Percentiles rank a stretch among this genome's conserved stretches.
Evolutionary conservation across 805 yeast genomes (phyloP).

Genomic region (Jamesozyma hellenica): DNA sequence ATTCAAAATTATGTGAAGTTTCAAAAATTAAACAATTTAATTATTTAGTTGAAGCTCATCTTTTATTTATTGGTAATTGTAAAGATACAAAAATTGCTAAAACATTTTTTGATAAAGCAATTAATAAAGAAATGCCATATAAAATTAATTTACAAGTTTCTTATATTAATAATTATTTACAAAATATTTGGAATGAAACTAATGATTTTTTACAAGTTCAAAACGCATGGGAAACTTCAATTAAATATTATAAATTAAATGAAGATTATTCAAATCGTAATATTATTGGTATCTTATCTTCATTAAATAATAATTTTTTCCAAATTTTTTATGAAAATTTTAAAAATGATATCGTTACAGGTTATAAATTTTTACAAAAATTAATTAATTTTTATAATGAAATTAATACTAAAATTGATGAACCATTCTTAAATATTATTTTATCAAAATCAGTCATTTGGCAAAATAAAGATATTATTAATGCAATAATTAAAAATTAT

Average conservation of each 20-base stretch:
- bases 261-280: constrained; percentile 1
- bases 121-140: constrained; percentile 59
- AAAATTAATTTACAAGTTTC: constrained; percentile 57
- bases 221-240: constrained; percentile 42
- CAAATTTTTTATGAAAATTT: constrained; percentile 49
- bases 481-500: constrained; percentile 49
- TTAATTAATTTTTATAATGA: constrained; percentile 41
- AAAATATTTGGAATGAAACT: constrained; percentile 45
- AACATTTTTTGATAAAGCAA: constrained; percentile 60
- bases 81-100: constrained; percentile 57
- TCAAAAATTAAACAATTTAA: constrained; percentile 14
- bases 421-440: constrained; percentile 64
- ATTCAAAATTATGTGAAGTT: constrained; percentile 42
- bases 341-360: constrained; percentile 37
- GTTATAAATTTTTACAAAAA: constrained; percentile 43
- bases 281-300: constrained; percentile 56
- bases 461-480: constrained; percentile 50
- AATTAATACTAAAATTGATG: constrained; percentile 46
- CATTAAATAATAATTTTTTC: constrained; percentile 56
- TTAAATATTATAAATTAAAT: background rate
- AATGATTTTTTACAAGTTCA: constrained; percentile 45
- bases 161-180: constrained; percentile 48
- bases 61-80: constrained; percentile 64
- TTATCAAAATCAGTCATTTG: constrained; percentile 52
- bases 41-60: constrained; percentile 58